phyloP scores from a whole-genome alignment of 306 rosid genomes.

The Hylodesmum podocarpum region DNA sequence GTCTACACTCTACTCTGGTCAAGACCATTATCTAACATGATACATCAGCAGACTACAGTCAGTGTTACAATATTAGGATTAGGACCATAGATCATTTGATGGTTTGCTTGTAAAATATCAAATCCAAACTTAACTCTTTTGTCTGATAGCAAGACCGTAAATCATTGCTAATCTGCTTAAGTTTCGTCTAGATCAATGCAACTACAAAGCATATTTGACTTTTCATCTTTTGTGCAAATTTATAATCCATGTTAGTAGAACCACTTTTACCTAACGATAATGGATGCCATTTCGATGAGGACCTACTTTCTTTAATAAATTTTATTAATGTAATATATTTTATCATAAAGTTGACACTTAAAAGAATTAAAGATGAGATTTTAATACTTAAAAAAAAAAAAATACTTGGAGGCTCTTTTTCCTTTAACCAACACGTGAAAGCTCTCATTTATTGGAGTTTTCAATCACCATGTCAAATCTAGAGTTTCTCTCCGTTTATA shows the following conservation, averaged over 20 bases:
- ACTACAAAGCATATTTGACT: neutral
- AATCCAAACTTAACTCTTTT: neutral
- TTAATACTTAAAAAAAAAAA: no score
- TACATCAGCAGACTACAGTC: neutral
- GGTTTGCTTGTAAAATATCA: constrained; percentile 17
- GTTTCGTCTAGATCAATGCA: neutral
- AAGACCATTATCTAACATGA: neutral
- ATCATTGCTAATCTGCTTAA: neutral
- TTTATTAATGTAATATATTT: no score
- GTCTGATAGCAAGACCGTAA: constrained; percentile 18
- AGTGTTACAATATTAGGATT: constrained; percentile 1
- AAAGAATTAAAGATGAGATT: no score
- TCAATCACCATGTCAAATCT: no score
- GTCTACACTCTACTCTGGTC: neutral
- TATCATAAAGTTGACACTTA: no score
- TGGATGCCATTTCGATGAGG: no score
- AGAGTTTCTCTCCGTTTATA: no score
- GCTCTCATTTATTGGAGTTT: no score
- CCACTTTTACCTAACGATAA: neutral
- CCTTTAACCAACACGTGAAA: no score
- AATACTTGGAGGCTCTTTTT: no score
- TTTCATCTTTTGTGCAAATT: neutral
- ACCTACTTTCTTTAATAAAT: no score
- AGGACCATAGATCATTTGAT: neutral
- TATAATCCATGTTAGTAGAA: neutral